Evolutionary conservation across 176 grass and related monocot genomes (phyloP).

Genomic region (Stipa capillata): DNA sequence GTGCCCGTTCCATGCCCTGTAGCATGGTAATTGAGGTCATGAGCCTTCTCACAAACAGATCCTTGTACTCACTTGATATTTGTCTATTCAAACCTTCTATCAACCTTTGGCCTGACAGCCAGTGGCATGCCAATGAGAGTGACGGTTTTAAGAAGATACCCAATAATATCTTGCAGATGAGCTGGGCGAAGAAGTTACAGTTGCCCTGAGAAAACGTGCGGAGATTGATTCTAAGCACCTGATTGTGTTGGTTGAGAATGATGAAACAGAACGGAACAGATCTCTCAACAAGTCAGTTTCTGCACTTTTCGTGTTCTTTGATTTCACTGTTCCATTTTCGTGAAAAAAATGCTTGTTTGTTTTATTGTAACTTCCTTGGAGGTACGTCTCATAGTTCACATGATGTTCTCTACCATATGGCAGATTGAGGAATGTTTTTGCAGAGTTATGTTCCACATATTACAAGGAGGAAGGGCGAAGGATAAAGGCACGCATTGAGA

Average conservation of each 20-base stretch:
- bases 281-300: constrained; percentile 57
- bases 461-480: constrained; percentile 77
- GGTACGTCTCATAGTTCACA: neutral
- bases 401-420: neutral
- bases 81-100: neutral
- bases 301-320: neutral
- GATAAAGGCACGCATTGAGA: constrained; percentile 85
- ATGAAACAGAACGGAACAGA: constrained; percentile 55
- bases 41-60: neutral
- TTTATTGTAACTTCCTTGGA: constrained; percentile 7
- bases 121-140: neutral
- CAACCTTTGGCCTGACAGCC: neutral
- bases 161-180: constrained; percentile 56
- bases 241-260: constrained; percentile 50
- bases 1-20: neutral
- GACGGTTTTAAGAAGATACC: neutral
- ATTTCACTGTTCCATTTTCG: neutral
- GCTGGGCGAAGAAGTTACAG: constrained; percentile 65
- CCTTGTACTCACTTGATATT: neutral
- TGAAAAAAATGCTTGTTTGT: neutral
- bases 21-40: neutral
- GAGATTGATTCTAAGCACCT: constrained; percentile 87
- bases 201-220: constrained; percentile 85
- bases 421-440: constrained; percentile 57
- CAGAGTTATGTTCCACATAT: constrained; percentile 70